Evolutionary conservation across 202 grass and related monocot genomes (phyloP).

Genomic region (Zoysia matrella): DNA sequence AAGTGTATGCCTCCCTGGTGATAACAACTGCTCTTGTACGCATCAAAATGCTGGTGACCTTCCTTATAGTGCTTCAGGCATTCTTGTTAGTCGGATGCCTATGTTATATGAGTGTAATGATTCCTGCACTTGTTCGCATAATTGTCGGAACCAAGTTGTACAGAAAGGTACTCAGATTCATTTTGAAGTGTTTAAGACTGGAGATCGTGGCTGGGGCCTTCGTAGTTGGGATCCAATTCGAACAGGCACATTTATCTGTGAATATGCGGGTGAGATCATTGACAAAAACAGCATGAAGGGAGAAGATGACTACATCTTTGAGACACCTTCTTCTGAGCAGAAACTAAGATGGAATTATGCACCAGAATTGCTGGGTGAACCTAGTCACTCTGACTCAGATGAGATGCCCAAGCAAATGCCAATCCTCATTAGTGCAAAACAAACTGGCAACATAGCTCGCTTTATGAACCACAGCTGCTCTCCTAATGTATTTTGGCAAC

Average conservation of each 20-base stretch:
- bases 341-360: slow-evolving; percentile 28
- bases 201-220: too few species aligned
- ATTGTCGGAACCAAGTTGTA: slow-evolving; percentile 71
- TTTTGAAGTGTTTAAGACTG: too few species aligned
- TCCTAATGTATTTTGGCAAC: slow-evolving; percentile 87
- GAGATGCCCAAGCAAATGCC: slow-evolving; percentile 56
- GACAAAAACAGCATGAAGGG: slow-evolving; percentile 30
- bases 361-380: slow-evolving; percentile 36
- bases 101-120: slow-evolving; percentile 69
- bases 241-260: too few species aligned
- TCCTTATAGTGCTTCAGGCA: slow-evolving; percentile 75
- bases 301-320: slow-evolving; percentile 69
- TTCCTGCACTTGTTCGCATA: slow-evolving; percentile 64
- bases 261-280: too few species aligned
- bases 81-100: slow-evolving; percentile 66
- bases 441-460: slow-evolving; percentile 44
- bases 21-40: slow-evolving; percentile 70
- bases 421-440: slow-evolving; percentile 68
- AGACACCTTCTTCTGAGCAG: slow-evolving; percentile 50
- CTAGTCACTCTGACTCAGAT: slow-evolving; percentile 54
- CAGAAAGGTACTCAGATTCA: slow-evolving; percentile 32
- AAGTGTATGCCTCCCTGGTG: slow-evolving; percentile 73
- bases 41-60: slow-evolving; percentile 65
- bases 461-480: slow-evolving; percentile 44
- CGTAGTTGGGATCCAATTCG: too few species aligned